These are phyloP conservation scores for Piper betle DNA, from an alignment of 164 flowering plant species.

Conservation along the genomic window DNA sequence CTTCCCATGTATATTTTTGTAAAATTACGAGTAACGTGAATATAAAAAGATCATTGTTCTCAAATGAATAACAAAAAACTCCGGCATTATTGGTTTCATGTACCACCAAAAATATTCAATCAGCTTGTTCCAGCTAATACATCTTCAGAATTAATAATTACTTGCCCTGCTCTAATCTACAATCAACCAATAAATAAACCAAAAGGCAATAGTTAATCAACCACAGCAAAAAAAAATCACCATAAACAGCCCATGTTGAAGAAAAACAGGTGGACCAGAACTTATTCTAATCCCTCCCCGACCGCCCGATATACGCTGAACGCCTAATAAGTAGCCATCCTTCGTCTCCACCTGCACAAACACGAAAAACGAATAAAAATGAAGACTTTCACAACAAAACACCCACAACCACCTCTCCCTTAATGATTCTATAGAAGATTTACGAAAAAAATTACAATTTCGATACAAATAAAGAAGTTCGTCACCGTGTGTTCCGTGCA, in stretches of 20 bases:
- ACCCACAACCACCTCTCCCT: background rate
- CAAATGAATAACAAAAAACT: background rate
- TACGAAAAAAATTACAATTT: background rate
- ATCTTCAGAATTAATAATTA: background rate
- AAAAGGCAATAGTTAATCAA: background rate
- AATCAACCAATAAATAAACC: background rate
- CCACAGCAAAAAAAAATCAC: conserved; percentile 15
- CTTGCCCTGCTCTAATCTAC: background rate
- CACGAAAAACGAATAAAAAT: background rate
- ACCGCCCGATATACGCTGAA: conserved; percentile 60
- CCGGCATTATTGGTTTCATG: background rate
- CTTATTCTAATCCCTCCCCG: conserved; percentile 10
- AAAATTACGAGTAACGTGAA: too few species aligned
- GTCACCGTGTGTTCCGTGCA: conserved; percentile 74
- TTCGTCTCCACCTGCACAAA: conserved; percentile 48
- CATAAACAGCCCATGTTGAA: conserved; percentile 81
- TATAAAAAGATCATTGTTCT: background rate
- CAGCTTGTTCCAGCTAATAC: background rate
- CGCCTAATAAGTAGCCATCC: conserved; percentile 62
- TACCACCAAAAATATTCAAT: too few species aligned
- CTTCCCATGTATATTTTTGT: background rate
- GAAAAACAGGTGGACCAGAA: conserved; percentile 61
- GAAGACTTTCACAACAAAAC: background rate
- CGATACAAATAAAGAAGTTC: conserved; percentile 8
- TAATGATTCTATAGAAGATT: background rate